These are phyloP conservation scores for Sclerotinia minor DNA, from an alignment of 2,329 filamentous ascomycete genomes.

Conservation along the genomic window DNA sequence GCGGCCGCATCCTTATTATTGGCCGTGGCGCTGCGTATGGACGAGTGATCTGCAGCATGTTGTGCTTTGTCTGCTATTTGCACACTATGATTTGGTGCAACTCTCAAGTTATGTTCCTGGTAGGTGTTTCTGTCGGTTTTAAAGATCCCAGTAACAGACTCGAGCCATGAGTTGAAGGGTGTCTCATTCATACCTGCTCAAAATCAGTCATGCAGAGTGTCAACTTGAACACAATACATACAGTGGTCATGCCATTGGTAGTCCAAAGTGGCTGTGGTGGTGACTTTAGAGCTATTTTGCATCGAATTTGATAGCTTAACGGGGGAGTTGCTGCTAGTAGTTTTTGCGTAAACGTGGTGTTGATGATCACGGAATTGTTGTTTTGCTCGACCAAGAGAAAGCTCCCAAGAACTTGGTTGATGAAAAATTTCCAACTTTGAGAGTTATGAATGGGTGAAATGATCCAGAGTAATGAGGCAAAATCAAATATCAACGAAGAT, in stretches of 20 bases:
- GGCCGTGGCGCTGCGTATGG: no score
- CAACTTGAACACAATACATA: neutral
- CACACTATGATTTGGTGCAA: neutral
- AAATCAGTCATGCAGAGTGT: neutral
- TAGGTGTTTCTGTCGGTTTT: neutral
- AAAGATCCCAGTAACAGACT: neutral
- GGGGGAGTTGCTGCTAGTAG: neutral
- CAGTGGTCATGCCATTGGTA: neutral
- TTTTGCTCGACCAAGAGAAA: neutral
- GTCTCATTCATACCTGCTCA: neutral
- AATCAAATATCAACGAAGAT: neutral
- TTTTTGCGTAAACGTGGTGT: neutral
- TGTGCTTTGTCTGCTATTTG: neutral
- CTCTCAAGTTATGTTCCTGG: no score
- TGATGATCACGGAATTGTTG: neutral
- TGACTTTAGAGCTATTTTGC: neutral
- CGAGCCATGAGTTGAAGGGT: neutral
- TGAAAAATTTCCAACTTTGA: neutral
- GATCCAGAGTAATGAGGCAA: neutral
- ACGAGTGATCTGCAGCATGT: no score
- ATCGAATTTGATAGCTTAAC: neutral
- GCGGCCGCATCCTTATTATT: neutral
- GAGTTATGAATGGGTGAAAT: neutral
- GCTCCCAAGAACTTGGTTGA: neutral
- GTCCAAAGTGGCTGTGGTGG: neutral